Evolutionary conservation across 805 yeast species (phyloP).

Genomic region (Ogataea corticis): DNA sequence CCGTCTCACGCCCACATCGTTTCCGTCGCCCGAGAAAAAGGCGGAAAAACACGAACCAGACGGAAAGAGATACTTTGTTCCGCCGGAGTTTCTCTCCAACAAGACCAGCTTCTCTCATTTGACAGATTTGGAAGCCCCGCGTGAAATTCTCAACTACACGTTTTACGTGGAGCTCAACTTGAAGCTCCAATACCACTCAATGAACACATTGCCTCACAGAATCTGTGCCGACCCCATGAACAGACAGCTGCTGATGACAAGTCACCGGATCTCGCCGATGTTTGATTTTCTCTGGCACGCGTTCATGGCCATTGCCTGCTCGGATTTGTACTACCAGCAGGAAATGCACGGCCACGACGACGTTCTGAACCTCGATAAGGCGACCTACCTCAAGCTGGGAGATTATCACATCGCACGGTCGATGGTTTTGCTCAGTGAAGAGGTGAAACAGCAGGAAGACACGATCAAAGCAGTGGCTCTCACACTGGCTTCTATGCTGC

Average conservation of each 20-base stretch:
- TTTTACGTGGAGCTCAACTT: slow-evolving; percentile 19
- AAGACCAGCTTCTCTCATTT: slow-evolving; percentile 20
- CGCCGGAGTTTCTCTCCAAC: slow-evolving; percentile 20
- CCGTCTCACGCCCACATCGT: slow-evolving; percentile 1
- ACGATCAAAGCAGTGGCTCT: slow-evolving; percentile 19
- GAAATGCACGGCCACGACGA: slow-evolving; percentile 21
- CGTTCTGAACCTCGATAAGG: slow-evolving; percentile 18
- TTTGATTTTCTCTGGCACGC: slow-evolving; percentile 25
- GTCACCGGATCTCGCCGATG: slow-evolving; percentile 11
- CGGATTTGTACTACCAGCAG: slow-evolving; percentile 26
- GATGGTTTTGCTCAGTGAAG: slow-evolving; percentile 20
- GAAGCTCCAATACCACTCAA: slow-evolving; percentile 18
- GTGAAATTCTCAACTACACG: slow-evolving; percentile 19
- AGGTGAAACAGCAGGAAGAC: slow-evolving; percentile 19
- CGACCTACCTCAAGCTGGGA: slow-evolving; percentile 21
- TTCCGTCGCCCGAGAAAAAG: slow-evolving; percentile 1
- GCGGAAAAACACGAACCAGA: not conserved
- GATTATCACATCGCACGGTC: slow-evolving; percentile 26
- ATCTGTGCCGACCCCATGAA: slow-evolving; percentile 18
- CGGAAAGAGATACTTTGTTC: slow-evolving; percentile 11
- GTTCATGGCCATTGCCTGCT: slow-evolving; percentile 18
- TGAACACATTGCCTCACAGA: slow-evolving; percentile 21
- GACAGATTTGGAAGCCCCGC: slow-evolving; percentile 10
- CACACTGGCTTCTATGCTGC: slow-evolving; percentile 20
- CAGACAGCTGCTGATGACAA: slow-evolving; percentile 13